These are phyloP conservation scores for Quercus robur DNA, from an alignment of 306 rosid species.

Conservation along the genomic window DNA sequence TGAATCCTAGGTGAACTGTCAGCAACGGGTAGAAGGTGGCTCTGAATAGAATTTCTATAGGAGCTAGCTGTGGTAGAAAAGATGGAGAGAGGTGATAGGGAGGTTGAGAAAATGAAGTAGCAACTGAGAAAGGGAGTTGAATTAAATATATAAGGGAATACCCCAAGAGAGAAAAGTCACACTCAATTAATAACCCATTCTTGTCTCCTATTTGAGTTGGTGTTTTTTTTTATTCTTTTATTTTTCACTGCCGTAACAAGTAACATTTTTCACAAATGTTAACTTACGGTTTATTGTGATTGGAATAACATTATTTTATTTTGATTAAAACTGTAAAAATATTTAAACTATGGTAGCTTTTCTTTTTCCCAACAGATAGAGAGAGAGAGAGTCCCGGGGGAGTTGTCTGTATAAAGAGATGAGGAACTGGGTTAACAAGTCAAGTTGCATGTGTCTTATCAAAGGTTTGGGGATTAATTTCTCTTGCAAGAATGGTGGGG, in stretches of 20 bases:
- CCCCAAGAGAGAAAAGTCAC: slow-evolving; percentile 45
- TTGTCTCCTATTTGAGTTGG: slow-evolving; percentile 3
- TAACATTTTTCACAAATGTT: too few relatives aligned
- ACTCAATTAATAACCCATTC: slow-evolving; percentile 21
- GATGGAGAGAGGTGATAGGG: slow-evolving; percentile 23
- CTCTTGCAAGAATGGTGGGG: slow-evolving; percentile 42
- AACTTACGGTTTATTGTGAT: accelerated
- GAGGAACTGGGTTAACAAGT: slow-evolving; percentile 26
- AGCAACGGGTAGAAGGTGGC: slow-evolving; percentile 19
- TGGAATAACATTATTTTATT: too few relatives aligned
- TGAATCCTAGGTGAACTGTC: slow-evolving; percentile 30
- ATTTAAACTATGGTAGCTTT: too few relatives aligned
- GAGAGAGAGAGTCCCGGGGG: neutral
- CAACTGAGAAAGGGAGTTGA: slow-evolving; percentile 50
- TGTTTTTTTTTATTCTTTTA: neutral
- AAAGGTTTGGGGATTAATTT: slow-evolving; percentile 27
- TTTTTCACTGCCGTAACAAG: too few relatives aligned
- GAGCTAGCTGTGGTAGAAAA: slow-evolving; percentile 15
- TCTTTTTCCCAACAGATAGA: neutral
- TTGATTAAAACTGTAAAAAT: too few relatives aligned
- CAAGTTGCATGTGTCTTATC: slow-evolving; percentile 38
- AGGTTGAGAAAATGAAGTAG: slow-evolving; percentile 45
- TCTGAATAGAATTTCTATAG: slow-evolving; percentile 25
- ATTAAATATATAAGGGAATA: slow-evolving; percentile 34
- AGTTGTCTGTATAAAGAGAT: slow-evolving; percentile 27